Conservation (phyloP, 2,329 filamentous ascomycete species). For the Ophiostoma angusticollis region DNA sequence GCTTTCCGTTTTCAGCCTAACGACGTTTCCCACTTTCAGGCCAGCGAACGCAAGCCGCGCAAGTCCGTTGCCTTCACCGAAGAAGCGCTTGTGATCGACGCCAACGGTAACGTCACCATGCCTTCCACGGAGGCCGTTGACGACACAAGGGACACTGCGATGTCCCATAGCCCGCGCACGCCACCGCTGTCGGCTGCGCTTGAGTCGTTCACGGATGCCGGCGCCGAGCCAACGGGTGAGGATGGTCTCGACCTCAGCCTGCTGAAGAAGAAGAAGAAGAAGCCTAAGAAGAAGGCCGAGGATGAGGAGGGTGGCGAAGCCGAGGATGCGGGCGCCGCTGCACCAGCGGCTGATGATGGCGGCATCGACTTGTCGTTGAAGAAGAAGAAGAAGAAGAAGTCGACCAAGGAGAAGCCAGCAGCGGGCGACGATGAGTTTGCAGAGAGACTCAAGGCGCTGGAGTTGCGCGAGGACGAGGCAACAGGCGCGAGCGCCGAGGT, state of each 20-base stretch:
- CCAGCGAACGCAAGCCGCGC: constrained; percentile 13
- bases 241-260: constrained; percentile 57
- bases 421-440: constrained; percentile 45
- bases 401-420: constrained; percentile 23
- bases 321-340: constrained; percentile 33
- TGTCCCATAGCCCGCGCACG: constrained; percentile 63
- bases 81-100: constrained; percentile 75
- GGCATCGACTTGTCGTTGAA: constrained; percentile 41
- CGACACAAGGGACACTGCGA: constrained; percentile 67
- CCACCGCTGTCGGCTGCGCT: constrained; percentile 43
- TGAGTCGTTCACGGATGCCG: constrained; percentile 40
- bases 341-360: constrained; percentile 48
- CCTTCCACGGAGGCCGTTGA: constrained; percentile 50
- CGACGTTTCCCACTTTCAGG: constrained; percentile 3
- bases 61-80: constrained; percentile 93
- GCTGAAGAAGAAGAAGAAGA: constrained; percentile 43
- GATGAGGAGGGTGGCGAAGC: constrained; percentile 32
- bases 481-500: constrained; percentile 32
- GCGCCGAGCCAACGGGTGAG: constrained; percentile 22
- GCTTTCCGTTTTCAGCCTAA: no score
- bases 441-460: constrained; percentile 48
- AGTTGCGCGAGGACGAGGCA: constrained; percentile 50
- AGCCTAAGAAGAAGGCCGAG: constrained; percentile 38
- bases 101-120: constrained; percentile 74
- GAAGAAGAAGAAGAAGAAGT: constrained; percentile 78